Conservation (phyloP, 192 early-diverging fungal genomes). For the Coemansia asiatica region DNA sequence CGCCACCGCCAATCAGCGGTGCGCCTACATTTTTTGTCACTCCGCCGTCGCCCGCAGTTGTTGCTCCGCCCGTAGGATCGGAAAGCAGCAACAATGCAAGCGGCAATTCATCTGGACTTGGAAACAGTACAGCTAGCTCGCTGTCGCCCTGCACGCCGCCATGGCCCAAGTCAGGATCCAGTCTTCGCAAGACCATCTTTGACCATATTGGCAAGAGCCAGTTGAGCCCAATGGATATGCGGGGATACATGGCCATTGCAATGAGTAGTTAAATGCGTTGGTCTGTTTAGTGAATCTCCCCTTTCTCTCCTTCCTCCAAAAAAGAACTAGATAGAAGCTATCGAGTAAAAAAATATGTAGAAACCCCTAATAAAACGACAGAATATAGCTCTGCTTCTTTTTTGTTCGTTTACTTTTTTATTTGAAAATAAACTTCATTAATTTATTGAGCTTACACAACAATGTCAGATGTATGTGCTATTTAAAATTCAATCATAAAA, state of each 20-base stretch:
- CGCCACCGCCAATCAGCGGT: constrained; percentile 30
- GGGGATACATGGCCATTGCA: constrained; percentile 47
- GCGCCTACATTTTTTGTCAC: constrained; percentile 47
- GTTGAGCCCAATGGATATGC: constrained; percentile 49
- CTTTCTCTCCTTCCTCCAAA: too few relatives aligned
- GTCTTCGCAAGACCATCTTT: constrained; percentile 47
- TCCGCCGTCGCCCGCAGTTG: constrained; percentile 34
- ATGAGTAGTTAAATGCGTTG: constrained; percentile 53
- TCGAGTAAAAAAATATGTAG: too few relatives aligned
- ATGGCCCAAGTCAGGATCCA: constrained; percentile 45
- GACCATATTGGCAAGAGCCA: constrained; percentile 47
- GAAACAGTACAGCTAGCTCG: background rate
- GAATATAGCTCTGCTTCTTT: too few relatives aligned
- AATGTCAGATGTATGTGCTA: too few relatives aligned
- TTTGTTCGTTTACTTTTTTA: too few relatives aligned
- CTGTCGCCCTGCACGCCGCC: constrained; percentile 44
- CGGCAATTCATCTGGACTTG: background rate
- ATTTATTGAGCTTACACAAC: too few relatives aligned
- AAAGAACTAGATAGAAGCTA: too few relatives aligned
- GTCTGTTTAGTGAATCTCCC: too few relatives aligned
- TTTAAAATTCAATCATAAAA: too few relatives aligned
- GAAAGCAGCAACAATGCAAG: background rate
- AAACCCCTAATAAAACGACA: too few relatives aligned
- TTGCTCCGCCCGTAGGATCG: background rate
- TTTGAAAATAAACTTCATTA: too few relatives aligned